Evolutionary conservation across 2,329 filamentous ascomycete genomes (phyloP).

Genomic region (Trichophyton verrucosum): DNA sequence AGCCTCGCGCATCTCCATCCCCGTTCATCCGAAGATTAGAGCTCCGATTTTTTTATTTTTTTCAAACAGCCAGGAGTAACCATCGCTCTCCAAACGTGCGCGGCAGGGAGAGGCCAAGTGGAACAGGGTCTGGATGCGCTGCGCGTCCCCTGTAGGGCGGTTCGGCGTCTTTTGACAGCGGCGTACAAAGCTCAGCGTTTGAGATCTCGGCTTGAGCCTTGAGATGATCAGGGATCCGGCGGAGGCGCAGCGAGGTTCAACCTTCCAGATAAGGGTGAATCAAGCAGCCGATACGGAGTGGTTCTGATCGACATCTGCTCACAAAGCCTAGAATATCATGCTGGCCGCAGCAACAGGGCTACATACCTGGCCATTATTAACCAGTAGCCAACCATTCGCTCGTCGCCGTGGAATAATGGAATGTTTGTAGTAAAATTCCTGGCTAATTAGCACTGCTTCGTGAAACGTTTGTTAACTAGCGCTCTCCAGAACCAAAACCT

Average conservation of each 20-base stretch:
- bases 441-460: no score
- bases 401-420: no score
- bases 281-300: not conserved
- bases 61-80: not conserved
- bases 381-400: not conserved
- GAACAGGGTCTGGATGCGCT: not conserved
- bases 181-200: not conserved
- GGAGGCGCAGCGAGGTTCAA: not conserved
- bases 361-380: not conserved
- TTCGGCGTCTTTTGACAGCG: not conserved
- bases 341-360: not conserved
- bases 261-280: not conserved
- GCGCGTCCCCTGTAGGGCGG: not conserved
- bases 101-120: not conserved
- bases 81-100: not conserved
- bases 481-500: no score
- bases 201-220: not conserved
- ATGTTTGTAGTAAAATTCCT: no score
- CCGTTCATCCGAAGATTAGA: not conserved
- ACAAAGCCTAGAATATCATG: not conserved
- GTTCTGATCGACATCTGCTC: not conserved
- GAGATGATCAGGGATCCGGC: not conserved
- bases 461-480: no score
- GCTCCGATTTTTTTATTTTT: not conserved
- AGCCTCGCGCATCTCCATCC: not conserved